Conservation (phyloP, 345 rosid species). For the Corymbia maculata region DNA sequence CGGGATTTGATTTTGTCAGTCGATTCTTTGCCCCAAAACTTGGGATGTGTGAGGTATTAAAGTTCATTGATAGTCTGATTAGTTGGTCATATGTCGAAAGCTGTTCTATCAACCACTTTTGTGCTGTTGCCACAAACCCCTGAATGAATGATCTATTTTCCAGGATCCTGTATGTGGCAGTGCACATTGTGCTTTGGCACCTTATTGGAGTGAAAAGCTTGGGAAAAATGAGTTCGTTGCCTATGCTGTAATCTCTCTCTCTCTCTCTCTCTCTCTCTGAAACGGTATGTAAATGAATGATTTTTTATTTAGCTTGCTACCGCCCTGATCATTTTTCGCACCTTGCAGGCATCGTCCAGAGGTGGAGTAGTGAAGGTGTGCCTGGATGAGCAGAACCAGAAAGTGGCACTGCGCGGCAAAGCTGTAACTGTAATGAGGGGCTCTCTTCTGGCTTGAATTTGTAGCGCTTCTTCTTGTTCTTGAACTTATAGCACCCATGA, state of each 20-base stretch:
- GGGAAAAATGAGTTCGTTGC: slow-evolving; percentile 42
- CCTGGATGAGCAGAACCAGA: slow-evolving; percentile 30
- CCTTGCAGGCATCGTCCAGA: slow-evolving; percentile 46
- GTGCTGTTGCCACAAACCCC: neutral
- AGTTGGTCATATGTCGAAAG: neutral
- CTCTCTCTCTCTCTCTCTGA: neutral
- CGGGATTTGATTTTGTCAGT: slow-evolving; percentile 52
- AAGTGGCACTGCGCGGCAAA: slow-evolving; percentile 59
- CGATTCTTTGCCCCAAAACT: slow-evolving; percentile 59
- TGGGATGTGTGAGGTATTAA: slow-evolving; percentile 54
- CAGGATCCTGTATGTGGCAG: slow-evolving; percentile 83
- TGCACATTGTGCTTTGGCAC: slow-evolving; percentile 68
- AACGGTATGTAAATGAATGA: neutral
- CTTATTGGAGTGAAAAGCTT: slow-evolving; percentile 62
- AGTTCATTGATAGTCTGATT: neutral
- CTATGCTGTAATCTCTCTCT: slow-evolving; percentile 28
- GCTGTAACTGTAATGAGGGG: slow-evolving; percentile 65
- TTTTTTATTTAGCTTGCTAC: neutral
- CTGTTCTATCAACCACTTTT: no score
- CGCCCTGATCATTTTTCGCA: neutral
- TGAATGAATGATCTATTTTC: neutral
- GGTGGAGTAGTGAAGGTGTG: slow-evolving; percentile 46
- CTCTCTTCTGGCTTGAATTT: slow-evolving; percentile 33
- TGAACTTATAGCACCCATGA: neutral
- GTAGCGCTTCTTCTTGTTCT: no score